phyloP scores from a whole-genome alignment of 495 filamentous ascomycete species.

The Rhypophila decipiens region DNA sequence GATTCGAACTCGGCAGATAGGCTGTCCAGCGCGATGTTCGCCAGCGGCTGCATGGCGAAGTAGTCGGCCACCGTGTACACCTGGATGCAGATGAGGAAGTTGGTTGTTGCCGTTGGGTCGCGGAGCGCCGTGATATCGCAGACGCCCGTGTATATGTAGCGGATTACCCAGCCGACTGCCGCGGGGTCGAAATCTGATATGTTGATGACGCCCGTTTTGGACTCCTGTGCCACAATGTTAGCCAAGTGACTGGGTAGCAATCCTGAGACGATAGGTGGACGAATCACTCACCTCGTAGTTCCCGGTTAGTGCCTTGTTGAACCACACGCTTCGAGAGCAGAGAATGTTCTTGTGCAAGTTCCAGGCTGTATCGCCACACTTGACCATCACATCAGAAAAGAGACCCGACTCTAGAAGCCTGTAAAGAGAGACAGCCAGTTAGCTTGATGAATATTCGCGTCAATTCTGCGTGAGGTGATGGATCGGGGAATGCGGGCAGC shows the following conservation, averaged over 20 bases:
- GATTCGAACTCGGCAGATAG: conserved; percentile 13
- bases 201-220: conserved; percentile 11
- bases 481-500: not conserved
- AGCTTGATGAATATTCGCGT: not conserved
- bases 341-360: conserved; percentile 25
- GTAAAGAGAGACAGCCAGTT: too few species aligned
- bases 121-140: conserved; percentile 16
- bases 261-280: not conserved
- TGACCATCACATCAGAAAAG: conserved; percentile 21
- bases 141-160: conserved; percentile 23
- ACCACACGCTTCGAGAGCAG: conserved; percentile 23
- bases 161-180: conserved; percentile 14
- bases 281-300: conserved; percentile 3
- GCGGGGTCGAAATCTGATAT: conserved; percentile 17
- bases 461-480: too few species aligned
- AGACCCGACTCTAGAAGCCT: conserved; percentile 19
- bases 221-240: conserved; percentile 5
- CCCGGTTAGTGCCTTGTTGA: conserved; percentile 20
- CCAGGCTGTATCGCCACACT: conserved; percentile 18
- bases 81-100: conserved; percentile 17
- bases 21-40: conserved; percentile 14
- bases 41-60: conserved; percentile 14
- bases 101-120: conserved; percentile 8
- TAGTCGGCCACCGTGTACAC: conserved; percentile 22
- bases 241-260: not conserved